phyloP scores from a whole-genome alignment of 805 yeast genomes.

The Lipomyces yamanashiensis region DNA sequence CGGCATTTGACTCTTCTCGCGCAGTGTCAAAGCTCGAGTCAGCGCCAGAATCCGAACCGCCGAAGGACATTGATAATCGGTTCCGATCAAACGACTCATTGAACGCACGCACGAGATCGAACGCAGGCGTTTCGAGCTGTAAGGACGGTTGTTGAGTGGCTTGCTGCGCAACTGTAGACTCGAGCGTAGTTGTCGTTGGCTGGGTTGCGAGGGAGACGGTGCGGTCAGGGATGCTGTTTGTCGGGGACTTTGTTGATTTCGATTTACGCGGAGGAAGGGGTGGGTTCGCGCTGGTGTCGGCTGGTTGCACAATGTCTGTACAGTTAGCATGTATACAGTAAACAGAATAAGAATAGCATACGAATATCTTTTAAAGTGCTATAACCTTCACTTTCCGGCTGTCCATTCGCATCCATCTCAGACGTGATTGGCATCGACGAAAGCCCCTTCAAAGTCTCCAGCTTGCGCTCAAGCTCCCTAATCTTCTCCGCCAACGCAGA shows the following conservation, averaged over 20 bases:
- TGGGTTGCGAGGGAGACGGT: not conserved
- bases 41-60: constrained; percentile 8
- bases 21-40: constrained; percentile 19
- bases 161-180: not conserved
- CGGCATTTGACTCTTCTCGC: not conserved
- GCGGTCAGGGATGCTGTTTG: not conserved
- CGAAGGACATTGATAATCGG: not conserved
- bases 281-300: not conserved
- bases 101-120: constrained; percentile 15
- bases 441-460: constrained; percentile 6
- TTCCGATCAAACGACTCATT: constrained; percentile 10
- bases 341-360: not conserved
- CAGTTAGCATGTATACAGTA: not conserved
- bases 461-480: constrained; percentile 6
- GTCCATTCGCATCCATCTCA: not conserved
- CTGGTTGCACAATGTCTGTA: not conserved
- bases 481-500: constrained; percentile 12
- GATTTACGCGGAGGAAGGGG: constrained; percentile 15
- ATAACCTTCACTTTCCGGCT: not conserved
- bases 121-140: not conserved
- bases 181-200: not conserved
- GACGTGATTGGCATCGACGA: constrained; percentile 5
- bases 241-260: not conserved
- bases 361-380: constrained; percentile 4
- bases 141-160: not conserved